phyloP scores from a whole-genome alignment of 139 green algal genomes.

The Chlamydomonas sp. region DNA sequence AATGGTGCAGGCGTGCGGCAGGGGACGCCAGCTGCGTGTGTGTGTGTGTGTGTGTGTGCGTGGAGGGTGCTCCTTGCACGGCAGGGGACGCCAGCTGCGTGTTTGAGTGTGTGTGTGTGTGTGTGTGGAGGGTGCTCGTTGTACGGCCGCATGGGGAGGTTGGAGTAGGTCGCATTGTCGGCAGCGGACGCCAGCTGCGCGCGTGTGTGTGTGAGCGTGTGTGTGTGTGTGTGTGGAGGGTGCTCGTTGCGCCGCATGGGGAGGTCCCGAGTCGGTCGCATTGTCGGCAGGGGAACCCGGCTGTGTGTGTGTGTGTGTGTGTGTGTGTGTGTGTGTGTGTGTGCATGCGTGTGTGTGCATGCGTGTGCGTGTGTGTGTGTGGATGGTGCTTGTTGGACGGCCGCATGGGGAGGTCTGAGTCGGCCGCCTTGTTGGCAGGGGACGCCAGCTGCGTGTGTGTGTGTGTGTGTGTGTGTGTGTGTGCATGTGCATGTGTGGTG shows the following conservation, averaged over 20 bases:
- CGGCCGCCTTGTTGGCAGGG: background rate
- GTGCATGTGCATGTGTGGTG: background rate
- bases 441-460: background rate
- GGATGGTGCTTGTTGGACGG: conserved; percentile 46
- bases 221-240: background rate
- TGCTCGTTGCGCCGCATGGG: background rate
- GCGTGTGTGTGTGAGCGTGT: conserved; percentile 11
- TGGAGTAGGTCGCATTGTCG: too few species aligned
- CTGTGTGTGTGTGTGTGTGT: too few species aligned
- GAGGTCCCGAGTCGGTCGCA: too few species aligned
- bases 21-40: background rate
- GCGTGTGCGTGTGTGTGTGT: too few species aligned
- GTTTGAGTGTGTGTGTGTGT: too few species aligned
- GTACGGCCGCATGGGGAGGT: too few species aligned
- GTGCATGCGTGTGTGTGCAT: too few species aligned
- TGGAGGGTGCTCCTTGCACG: background rate
- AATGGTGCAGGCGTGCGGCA: background rate
- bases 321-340: too few species aligned
- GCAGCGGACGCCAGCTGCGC: too few species aligned
- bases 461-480: background rate
- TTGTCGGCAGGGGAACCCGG: too few species aligned
- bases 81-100: background rate
- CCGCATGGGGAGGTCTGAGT: conserved; percentile 15
- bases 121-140: too few species aligned
- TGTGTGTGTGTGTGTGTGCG: background rate